These are phyloP conservation scores for Ustilago loliicola DNA, from an alignment of 1,284 basidiomycete species.

Conservation along the genomic window DNA sequence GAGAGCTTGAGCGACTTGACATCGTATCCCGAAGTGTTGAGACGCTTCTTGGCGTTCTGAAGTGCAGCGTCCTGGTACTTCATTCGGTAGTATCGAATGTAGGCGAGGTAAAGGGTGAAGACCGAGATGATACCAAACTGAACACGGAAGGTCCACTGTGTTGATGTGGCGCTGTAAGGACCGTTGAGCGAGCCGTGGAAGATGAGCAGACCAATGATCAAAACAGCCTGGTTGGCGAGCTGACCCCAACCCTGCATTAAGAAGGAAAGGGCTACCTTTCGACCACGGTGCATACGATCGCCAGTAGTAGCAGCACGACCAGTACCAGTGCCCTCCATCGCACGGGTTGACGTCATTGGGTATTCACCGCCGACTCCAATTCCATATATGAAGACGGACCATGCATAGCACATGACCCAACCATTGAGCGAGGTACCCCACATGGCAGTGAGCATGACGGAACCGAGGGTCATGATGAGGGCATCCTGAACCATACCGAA, in stretches of 20 bases:
- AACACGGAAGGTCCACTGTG: slow-evolving; percentile 75
- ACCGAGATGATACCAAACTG: slow-evolving; percentile 74
- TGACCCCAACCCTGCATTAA: slow-evolving; percentile 75
- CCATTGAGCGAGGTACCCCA: slow-evolving; percentile 74
- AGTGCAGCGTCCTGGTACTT: slow-evolving; percentile 71
- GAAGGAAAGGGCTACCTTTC: slow-evolving; percentile 75
- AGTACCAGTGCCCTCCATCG: slow-evolving; percentile 73
- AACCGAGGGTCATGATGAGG: slow-evolving; percentile 72
- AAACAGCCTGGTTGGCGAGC: slow-evolving; percentile 74
- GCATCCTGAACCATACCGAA: slow-evolving; percentile 73
- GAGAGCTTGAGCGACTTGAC: slow-evolving; percentile 73
- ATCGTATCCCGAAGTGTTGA: slow-evolving; percentile 74
- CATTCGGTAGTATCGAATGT: slow-evolving; percentile 74
- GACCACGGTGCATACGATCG: slow-evolving; percentile 75
- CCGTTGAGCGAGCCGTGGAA: slow-evolving; percentile 72
- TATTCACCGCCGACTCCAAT: slow-evolving; percentile 74
- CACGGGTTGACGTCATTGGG: slow-evolving; percentile 75
- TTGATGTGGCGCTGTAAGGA: slow-evolving; percentile 72
- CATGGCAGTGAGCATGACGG: slow-evolving; percentile 74
- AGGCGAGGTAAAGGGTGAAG: slow-evolving; percentile 74
- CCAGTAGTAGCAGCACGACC: slow-evolving; percentile 71
- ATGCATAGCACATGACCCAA: slow-evolving; percentile 75
- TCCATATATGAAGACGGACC: slow-evolving; percentile 74
- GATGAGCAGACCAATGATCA: slow-evolving; percentile 74
- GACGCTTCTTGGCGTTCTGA: slow-evolving; percentile 72